Evolutionary conservation across 169 alveolate genomes (phyloP).

Genomic region (Perkinsus chesapeaki): DNA sequence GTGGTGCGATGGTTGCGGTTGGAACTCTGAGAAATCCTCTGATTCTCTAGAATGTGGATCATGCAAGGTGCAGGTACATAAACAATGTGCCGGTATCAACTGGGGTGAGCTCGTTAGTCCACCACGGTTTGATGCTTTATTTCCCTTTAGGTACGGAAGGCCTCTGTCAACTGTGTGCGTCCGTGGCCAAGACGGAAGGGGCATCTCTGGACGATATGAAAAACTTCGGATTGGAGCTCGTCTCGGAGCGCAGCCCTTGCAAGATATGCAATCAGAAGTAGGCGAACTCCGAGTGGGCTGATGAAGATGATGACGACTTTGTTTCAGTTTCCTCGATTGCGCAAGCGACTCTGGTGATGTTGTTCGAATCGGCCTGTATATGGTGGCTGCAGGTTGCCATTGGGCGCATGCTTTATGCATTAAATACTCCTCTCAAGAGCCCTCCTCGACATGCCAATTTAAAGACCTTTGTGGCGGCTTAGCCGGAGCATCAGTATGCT

Average conservation of each 20-base stretch:
- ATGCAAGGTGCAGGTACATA: background rate
- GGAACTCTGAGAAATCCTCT: background rate
- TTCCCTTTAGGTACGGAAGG: background rate
- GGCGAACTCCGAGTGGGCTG: background rate
- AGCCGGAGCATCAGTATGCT: background rate
- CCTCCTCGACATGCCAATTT: background rate
- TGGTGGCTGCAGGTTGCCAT: background rate
- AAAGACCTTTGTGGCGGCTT: background rate
- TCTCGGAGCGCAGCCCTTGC: background rate
- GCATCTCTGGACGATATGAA: background rate
- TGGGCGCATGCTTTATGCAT: background rate
- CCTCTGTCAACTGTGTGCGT: background rate
- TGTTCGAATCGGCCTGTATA: background rate
- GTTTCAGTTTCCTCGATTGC: background rate
- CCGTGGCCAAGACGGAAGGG: background rate
- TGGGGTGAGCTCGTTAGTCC: background rate
- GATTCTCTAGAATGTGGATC: background rate
- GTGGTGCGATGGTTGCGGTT: background rate
- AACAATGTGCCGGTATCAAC: background rate
- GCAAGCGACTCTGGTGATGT: background rate
- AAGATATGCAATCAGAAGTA: background rate
- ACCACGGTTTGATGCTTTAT: too few relatives aligned
- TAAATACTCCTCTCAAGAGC: background rate
- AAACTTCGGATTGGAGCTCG: background rate
- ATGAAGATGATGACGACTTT: background rate